Base-by-base conservation (phyloP, 176 grass and related monocot species). In the Secale cereale region DNA sequence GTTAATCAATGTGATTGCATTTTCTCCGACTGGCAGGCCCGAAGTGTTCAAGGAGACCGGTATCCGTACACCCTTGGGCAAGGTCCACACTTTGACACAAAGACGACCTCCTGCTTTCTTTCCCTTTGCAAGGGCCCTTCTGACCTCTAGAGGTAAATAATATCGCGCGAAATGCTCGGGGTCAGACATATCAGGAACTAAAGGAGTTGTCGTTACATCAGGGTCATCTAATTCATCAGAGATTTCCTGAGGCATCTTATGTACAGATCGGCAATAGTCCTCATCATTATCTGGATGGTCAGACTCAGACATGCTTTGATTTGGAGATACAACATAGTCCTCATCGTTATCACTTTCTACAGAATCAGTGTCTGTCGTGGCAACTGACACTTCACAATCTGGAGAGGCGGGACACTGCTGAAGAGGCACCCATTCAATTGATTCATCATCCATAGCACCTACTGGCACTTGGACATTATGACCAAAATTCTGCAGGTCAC, bases 1-100 rank as follows among this genome's bases (percentile, higher is more conserved):
- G 36, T 35, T 64, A 79, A 75, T 81, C 17, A 89, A 85, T 16
- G 7, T 29, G 61, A 5, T 23, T 74, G 87, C 81, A 72, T 80
- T 60, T 57, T 65, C n/a, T 60, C 82, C 76, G 30, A 89, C 69
- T 64, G 87, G 87, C 70, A 85, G 75, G 37, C 87, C 87, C 12
- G 66, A 41, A 54, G 71, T 28, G 14, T 89, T 89, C 33, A 85
- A 89, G 7, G 77, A 82, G 11, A 89, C 65, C 54, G 36, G 54
- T 64, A 89, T 39, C 60, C 30, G 52, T 41, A 79, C 65, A 54
- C 78, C 57, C 41, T 85, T 59, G 32, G 87, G 82, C 41, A 76
- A 71, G 76, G 70, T 84, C 87, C 87, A 89, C 30, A 89, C 76
- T 62, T 85, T 83, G 77, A 89, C 39, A 77, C 82, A 60, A 30